These are phyloP conservation scores for Marsdenia floribunda DNA, from an alignment of 257 asterid genomes.

Conservation along the genomic window DNA sequence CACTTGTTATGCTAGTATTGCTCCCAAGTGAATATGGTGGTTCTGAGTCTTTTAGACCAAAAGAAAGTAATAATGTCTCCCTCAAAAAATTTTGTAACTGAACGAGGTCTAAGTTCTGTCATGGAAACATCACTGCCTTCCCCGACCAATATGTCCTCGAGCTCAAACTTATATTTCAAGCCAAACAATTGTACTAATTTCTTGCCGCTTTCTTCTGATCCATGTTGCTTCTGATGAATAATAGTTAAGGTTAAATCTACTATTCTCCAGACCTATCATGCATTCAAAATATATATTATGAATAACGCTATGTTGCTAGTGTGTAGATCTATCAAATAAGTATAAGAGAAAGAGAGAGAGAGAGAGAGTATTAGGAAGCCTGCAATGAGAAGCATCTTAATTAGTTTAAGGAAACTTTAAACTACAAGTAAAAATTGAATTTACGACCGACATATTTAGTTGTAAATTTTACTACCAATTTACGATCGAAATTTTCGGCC, in stretches of 20 bases:
- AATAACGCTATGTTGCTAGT: background rate
- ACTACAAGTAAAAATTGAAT: no score
- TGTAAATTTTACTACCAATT: no score
- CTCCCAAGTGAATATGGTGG: conserved; percentile 21
- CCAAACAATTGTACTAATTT: conserved; percentile 25
- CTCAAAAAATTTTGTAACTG: conserved; percentile 40
- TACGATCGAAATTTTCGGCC: no score
- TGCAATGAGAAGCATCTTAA: background rate
- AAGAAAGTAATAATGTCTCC: conserved; percentile 22
- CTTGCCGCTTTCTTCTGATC: conserved; percentile 25
- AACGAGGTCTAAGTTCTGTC: conserved; percentile 60
- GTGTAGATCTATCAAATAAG: background rate
- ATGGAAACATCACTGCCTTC: conserved; percentile 63
- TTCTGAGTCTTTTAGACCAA: conserved; percentile 11
- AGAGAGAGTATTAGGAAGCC: background rate
- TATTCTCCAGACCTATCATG: conserved; percentile 75
- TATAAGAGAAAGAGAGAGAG: no score
- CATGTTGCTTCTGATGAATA: conserved; percentile 22
- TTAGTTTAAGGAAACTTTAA: background rate
- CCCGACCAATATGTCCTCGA: conserved; percentile 67
- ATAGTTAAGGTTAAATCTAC: conserved; percentile 48
- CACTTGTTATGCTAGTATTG: conserved; percentile 26
- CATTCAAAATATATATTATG: background rate
- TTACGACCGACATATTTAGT: no score
- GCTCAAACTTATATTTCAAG: conserved; percentile 39